Evolutionary conservation across 2,329 filamentous ascomycete genomes (phyloP), one percentile per base, ranked within the genome.

Genomic region (Blumeriella jaapii): DNA sequence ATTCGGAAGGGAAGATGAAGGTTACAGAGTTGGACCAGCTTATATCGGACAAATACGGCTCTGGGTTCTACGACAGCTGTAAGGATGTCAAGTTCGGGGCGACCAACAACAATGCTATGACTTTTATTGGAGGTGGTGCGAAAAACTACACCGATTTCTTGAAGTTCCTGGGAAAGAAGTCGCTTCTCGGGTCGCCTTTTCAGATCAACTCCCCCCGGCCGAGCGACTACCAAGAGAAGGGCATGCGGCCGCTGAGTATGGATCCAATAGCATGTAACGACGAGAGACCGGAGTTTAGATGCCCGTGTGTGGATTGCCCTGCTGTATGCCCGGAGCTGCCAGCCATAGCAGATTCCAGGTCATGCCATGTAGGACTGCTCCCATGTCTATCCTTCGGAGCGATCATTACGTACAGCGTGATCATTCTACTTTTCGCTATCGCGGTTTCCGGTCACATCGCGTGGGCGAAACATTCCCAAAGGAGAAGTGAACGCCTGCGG

Each of bases 41-140:
- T 5, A 76, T 95, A 49, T 84, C 85, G 2, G 69, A 86, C 38
- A 68, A 81, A 34, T 96, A 93, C 56, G 87, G 85, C 27, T 69
- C 73, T 6, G 86, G 82, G 1, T 93, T 98, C 63, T 98, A 87
- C 57, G 72, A 94, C 59, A 98, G 91, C 61, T 98, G 91, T 66
- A 96, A 96, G 61, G 86, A 98, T 58, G 89, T 98, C 61, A 98
- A 98, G 56, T 95, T 96, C 53, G 91, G 91, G 22, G 82, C 87
- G 5, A 87, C 89, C 26, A 94, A 94, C 55, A 81, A 83, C 41
- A 86, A 81, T 52, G 91, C 89, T 11, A 98, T 98, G 72, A 81
- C 89, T 50, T 78, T 98, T 50, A 96, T 98, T 42, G 93, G 91
- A 19, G 91, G 91, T 11, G 87, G 89, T 11, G 91, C 91, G 9